Percentiles rank a stretch among this genome's conserved stretches.
These are phyloP conservation scores for Sugiyamaella americana DNA, from an alignment of 805 yeast species.

Conservation along the genomic window DNA sequence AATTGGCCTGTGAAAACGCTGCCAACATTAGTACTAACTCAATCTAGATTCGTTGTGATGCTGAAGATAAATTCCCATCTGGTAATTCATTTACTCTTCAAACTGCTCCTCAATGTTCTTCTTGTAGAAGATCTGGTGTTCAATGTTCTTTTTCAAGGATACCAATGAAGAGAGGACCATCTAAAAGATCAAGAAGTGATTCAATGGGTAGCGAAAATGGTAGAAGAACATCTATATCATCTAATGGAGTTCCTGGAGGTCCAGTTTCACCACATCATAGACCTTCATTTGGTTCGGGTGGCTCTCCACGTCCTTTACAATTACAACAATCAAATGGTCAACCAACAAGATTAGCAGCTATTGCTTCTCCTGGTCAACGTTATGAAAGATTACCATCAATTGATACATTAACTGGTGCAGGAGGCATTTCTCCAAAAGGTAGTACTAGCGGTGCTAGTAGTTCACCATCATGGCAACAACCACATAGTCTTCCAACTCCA, in stretches of 20 bases:
- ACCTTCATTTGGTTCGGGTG: not conserved
- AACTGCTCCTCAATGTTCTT: constrained; percentile 37
- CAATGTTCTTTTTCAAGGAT: constrained; percentile 50
- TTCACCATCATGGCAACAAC: constrained; percentile 6
- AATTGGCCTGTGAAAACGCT: no score
- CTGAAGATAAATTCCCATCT: constrained; percentile 24
- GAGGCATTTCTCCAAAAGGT: not conserved
- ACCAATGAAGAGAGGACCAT: constrained; percentile 59
- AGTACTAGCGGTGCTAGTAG: not conserved
- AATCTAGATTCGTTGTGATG: constrained; percentile 37
- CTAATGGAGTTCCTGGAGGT: no score
- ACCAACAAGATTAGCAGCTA: constrained; percentile 1
- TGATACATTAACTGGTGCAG: constrained; percentile 16
- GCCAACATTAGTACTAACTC: no score
- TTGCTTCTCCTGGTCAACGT: constrained; percentile 5
- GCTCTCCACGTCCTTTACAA: not conserved
- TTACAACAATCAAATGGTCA: not conserved
- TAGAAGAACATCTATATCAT: not conserved
- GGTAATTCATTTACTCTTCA: constrained; percentile 30
- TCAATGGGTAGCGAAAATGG: not conserved
- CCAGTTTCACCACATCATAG: not conserved
- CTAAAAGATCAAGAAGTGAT: constrained; percentile 37
- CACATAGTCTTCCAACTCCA: constrained; percentile 9
- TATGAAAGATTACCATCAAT: constrained; percentile 24
- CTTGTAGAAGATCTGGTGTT: constrained; percentile 47